A percentile compares a stretch with the other conserved stretches of the same genome.
Evolutionary conservation across 2,329 filamentous ascomycete species (phyloP).

Genomic region (Stemphylium lycopersici): DNA sequence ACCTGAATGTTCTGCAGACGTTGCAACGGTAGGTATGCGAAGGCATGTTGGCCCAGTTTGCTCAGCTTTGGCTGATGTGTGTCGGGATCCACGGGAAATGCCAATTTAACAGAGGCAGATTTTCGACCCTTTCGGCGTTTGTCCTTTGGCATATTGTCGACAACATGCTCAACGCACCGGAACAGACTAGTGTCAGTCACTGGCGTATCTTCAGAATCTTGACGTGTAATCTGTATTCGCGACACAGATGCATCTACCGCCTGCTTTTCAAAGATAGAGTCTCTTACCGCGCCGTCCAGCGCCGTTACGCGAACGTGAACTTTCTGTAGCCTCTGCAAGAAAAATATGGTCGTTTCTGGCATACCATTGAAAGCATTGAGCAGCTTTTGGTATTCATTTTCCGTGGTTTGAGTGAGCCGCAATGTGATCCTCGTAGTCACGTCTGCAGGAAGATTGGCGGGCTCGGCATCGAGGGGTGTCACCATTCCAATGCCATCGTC

Average conservation of each 20-base stretch:
- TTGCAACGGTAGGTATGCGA: slow-evolving; percentile 29
- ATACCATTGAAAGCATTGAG: slow-evolving; percentile 11
- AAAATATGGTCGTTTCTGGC: slow-evolving; percentile 21
- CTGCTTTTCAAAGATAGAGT: not conserved
- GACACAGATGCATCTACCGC: not conserved
- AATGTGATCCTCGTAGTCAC: slow-evolving; percentile 28
- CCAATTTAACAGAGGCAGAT: slow-evolving; percentile 18
- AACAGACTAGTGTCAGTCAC: not conserved
- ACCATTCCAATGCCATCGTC: slow-evolving; percentile 61
- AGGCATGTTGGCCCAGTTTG: slow-evolving; percentile 21
- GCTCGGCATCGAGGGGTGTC: slow-evolving; percentile 46
- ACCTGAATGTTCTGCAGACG: slow-evolving; percentile 25
- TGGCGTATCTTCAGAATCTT: not conserved
- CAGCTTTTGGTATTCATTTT: slow-evolving; percentile 7
- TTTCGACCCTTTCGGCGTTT: slow-evolving; percentile 12
- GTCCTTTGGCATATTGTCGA: slow-evolving; percentile 17
- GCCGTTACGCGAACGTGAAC: slow-evolving; percentile 7
- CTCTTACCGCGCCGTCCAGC: not conserved
- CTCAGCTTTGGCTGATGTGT: slow-evolving; percentile 22
- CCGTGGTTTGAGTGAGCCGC: slow-evolving; percentile 4
- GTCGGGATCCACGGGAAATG: slow-evolving; percentile 25
- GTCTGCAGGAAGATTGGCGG: slow-evolving; percentile 3
- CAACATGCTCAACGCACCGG: not conserved
- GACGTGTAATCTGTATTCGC: not conserved
- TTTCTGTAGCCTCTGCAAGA: slow-evolving; percentile 15